Percentiles rank a stretch among this genome's conserved stretches.
phyloP scores from a whole-genome alignment of 306 rosid species.

The Inga oerstediana region DNA sequence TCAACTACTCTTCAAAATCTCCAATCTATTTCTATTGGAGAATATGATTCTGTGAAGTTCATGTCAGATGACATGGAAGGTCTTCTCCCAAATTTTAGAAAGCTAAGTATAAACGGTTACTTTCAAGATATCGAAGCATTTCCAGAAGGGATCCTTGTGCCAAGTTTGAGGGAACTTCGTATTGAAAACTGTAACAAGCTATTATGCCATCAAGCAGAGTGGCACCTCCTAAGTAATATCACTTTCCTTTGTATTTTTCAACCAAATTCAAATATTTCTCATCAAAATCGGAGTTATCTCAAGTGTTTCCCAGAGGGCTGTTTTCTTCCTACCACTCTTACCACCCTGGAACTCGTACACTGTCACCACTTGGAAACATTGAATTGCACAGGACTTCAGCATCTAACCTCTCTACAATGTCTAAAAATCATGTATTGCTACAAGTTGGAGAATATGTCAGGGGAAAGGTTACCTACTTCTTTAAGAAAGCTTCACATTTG shows the following conservation, averaged over 20 bases:
- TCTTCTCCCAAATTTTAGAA: neutral
- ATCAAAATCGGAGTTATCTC: neutral
- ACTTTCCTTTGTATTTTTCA: neutral
- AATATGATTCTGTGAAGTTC: neutral
- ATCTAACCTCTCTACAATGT: neutral
- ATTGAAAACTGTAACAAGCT: neutral
- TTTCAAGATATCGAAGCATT: neutral
- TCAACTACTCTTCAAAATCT: neutral
- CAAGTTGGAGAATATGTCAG: neutral
- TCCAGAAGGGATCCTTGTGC: neutral
- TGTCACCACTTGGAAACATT: neutral
- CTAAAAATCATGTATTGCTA: fast-evolving
- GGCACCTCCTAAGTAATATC: neutral
- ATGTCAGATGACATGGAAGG: neutral
- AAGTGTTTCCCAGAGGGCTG: neutral
- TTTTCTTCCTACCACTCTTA: slow-evolving; percentile 15
- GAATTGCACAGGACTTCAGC: neutral
- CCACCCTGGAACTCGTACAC: fast-evolving
- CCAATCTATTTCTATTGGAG: neutral
- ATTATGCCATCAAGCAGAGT: neutral
- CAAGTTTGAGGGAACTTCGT: neutral
- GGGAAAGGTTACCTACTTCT: slow-evolving; percentile 26
- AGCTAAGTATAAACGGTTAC: neutral
- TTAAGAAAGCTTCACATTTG: neutral
- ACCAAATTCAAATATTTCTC: neutral